Evolutionary conservation across 75 land plant genomes (phyloP).

Genomic region (Ceratopteris richardii): DNA sequence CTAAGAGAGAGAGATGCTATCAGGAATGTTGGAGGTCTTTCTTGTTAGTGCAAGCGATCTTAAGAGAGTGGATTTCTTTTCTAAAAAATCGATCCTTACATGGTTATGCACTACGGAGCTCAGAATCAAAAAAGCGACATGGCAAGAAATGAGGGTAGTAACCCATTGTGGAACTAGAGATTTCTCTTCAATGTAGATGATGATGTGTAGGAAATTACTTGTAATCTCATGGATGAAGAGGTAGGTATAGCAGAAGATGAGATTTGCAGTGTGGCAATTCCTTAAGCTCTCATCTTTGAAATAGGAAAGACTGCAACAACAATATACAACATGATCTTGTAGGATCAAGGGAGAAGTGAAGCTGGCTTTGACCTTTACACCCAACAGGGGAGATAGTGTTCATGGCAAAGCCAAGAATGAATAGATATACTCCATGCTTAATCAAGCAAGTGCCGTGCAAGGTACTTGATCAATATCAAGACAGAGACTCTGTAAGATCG

Average conservation of each 20-base stretch:
- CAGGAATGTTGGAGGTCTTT: conserved; percentile 44
- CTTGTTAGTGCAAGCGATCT: conserved; percentile 47
- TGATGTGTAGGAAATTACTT: conserved; percentile 23
- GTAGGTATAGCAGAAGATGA: conserved; percentile 41
- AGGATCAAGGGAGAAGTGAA: conserved; percentile 45
- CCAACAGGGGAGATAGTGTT: conserved; percentile 7
- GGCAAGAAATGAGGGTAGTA: conserved; percentile 37
- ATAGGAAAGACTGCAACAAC: conserved; percentile 32
- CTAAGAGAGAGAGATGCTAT: conserved; percentile 25
- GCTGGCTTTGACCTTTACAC: conserved; percentile 40
- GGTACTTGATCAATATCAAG: too few relatives aligned
- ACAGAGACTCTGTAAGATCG: too few relatives aligned
- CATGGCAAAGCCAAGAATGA: too few relatives aligned
- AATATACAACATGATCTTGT: conserved; percentile 39
- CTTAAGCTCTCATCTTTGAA: conserved; percentile 26
- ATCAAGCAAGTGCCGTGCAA: background rate
- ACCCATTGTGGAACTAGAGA: conserved; percentile 72
- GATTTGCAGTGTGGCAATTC: conserved; percentile 49
- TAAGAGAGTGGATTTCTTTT: conserved; percentile 42
- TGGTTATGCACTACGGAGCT: conserved; percentile 35
- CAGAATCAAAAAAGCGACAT: conserved; percentile 62
- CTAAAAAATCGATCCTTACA: conserved; percentile 70
- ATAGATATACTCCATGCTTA: too few relatives aligned
- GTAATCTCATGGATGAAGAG: conserved; percentile 66
- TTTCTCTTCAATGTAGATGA: conserved; percentile 49